A percentile compares a stretch with the other conserved stretches of the same genome.
Conservation (phyloP, 2,329 filamentous ascomycete genomes). For the Colletotrichum aenigma region DNA sequence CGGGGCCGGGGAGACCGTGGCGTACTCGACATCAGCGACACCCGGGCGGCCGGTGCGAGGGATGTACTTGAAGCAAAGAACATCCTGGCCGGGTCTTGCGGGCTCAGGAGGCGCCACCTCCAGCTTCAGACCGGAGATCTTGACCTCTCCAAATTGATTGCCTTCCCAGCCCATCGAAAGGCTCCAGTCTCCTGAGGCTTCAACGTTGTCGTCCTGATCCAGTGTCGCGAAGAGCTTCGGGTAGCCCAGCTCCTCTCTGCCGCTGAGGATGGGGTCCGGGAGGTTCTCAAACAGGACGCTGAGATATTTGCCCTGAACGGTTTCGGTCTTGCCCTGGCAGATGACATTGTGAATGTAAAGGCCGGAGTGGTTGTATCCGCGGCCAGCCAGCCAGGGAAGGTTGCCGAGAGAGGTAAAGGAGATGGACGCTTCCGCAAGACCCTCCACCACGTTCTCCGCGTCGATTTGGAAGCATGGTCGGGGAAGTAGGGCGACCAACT, state of each 20-base stretch:
- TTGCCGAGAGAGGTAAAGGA: slow-evolving; percentile 46
- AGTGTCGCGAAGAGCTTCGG: slow-evolving; percentile 56
- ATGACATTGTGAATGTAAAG: slow-evolving; percentile 67
- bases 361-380: slow-evolving; percentile 61
- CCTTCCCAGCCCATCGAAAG: neutral
- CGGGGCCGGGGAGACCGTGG: slow-evolving; percentile 35
- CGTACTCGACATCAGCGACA: slow-evolving; percentile 58
- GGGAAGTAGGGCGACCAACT: slow-evolving; percentile 61
- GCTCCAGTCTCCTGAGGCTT: neutral
- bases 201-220: slow-evolving; percentile 26
- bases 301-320: slow-evolving; percentile 54
- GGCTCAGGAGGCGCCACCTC: slow-evolving; percentile 32
- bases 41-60: slow-evolving; percentile 56
- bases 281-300: slow-evolving; percentile 62
- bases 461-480: slow-evolving; percentile 56
- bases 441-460: slow-evolving; percentile 39
- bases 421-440: slow-evolving; percentile 45
- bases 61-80: slow-evolving; percentile 62
- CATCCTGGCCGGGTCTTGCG: slow-evolving; percentile 36
- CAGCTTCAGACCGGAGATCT: neutral
- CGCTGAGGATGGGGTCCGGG: slow-evolving; percentile 63
- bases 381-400: slow-evolving; percentile 65
- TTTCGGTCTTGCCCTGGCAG: slow-evolving; percentile 55
- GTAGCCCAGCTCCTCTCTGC: slow-evolving; percentile 65
- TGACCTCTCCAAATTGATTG: neutral